A percentile compares a stretch with the other conserved stretches of the same genome.
These are phyloP conservation scores for Sisymbrium altissimum DNA, from an alignment of 345 rosid genomes.

Conservation along the genomic window DNA sequence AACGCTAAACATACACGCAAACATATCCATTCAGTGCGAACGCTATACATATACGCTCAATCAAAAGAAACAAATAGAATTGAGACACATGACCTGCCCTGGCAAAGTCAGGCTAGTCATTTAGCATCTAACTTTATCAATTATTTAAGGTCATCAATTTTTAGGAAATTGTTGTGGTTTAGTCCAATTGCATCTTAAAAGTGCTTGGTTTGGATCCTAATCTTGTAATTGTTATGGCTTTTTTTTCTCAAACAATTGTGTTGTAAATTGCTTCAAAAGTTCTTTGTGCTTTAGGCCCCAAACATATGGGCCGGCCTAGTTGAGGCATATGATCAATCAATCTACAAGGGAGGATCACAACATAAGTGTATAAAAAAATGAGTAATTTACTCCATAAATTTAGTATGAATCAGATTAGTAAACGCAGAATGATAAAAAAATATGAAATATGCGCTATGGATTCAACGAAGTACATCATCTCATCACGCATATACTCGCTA, in stretches of 20 bases:
- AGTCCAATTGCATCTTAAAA: too few relatives aligned
- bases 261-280: not conserved
- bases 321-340: not conserved
- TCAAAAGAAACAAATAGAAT: too few relatives aligned
- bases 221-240: too few relatives aligned
- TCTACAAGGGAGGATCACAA: not conserved
- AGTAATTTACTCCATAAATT: not conserved
- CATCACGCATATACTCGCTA: not conserved
- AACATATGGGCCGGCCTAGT: not conserved
- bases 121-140: too few relatives aligned
- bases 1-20: too few relatives aligned
- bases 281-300: not conserved
- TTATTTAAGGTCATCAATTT: too few relatives aligned
- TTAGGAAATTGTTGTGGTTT: too few relatives aligned
- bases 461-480: not conserved
- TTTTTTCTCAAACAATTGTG: not conserved
- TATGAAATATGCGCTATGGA: not conserved
- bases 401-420: not conserved
- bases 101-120: too few relatives aligned
- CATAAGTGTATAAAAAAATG: not conserved
- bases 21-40: too few relatives aligned
- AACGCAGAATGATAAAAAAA: not conserved
- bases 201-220: too few relatives aligned
- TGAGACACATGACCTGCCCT: too few relatives aligned
- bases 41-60: too few relatives aligned